A percentile compares a stretch with the other conserved stretches of the same genome.
Evolutionary conservation across 2,329 filamentous ascomycete genomes (phyloP).

Genomic region (Thelonectria olida): DNA sequence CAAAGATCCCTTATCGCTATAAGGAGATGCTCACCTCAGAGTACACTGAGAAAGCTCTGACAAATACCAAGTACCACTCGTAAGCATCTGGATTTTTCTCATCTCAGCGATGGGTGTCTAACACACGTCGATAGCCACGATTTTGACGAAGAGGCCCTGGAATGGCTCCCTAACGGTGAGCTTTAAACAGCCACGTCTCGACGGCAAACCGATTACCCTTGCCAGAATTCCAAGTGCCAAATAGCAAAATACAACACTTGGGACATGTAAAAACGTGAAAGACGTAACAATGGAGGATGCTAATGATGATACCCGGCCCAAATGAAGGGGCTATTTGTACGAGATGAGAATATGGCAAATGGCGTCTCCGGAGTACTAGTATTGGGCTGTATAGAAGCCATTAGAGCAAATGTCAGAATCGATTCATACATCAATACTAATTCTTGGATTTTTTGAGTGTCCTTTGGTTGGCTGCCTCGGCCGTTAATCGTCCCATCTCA

Average conservation of each 20-base stretch:
- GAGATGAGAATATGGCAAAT: conserved; percentile 10
- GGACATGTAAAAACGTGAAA: not conserved
- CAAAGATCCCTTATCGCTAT: conserved; percentile 72
- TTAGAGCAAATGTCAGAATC: not conserved
- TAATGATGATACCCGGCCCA: conserved; percentile 25
- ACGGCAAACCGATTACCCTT: too few relatives aligned
- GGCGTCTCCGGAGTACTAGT: conserved; percentile 15
- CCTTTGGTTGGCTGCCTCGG: too few relatives aligned
- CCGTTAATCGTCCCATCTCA: too few relatives aligned
- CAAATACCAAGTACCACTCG: conserved; percentile 61
- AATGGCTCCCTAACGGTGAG: conserved; percentile 40
- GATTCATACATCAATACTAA: too few relatives aligned
- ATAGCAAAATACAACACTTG: not conserved
- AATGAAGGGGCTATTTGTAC: conserved; percentile 5
- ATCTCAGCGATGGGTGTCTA: conserved; percentile 2
- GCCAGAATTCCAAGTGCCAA: too few relatives aligned
- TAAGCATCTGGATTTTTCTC: conserved; percentile 44
- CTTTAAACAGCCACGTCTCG: not conserved
- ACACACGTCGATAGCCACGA: conserved; percentile 48
- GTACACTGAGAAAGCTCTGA: conserved; percentile 63
- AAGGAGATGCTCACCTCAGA: conserved; percentile 66
- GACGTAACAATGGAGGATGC: not conserved
- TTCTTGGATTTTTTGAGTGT: too few relatives aligned
- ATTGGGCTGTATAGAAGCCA: not conserved
- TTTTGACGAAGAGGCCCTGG: conserved; percentile 51